These are phyloP conservation scores for Gossypium gossypioides DNA, from an alignment of 441 rosid species.

Conservation along the genomic window DNA sequence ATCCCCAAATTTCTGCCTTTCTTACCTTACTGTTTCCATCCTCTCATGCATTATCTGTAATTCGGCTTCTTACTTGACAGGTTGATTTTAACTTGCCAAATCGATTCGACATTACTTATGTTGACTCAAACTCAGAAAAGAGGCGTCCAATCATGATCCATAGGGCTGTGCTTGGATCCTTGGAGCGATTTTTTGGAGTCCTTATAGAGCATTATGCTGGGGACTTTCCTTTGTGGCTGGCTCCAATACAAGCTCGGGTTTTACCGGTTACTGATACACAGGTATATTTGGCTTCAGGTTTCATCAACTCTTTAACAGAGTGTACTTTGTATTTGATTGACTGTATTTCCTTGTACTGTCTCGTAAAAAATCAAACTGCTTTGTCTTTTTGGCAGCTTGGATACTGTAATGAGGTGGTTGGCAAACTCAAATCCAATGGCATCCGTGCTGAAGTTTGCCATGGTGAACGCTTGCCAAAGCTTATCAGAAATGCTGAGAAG, in stretches of 20 bases:
- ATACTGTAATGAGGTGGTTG: conserved; percentile 52
- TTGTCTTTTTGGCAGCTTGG: conserved; percentile 36
- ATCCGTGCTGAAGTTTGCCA: conserved; percentile 70
- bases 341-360: neutral
- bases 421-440: conserved; percentile 46
- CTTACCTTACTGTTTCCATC: neutral
- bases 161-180: conserved; percentile 85
- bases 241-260: conserved; percentile 76
- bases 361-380: neutral
- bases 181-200: conserved; percentile 86
- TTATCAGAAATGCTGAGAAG: conserved; percentile 80
- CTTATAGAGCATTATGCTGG: conserved; percentile 91
- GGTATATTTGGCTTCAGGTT: conserved; percentile 26
- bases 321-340: neutral
- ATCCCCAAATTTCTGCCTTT: neutral
- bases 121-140: conserved; percentile 65
- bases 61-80: conserved; percentile 28
- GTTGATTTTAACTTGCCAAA: conserved; percentile 87
- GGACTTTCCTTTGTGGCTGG: conserved; percentile 85
- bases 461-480: conserved; percentile 84
- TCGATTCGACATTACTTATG: conserved; percentile 72
- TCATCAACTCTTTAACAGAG: neutral
- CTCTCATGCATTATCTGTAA: neutral
- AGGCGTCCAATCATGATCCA: conserved; percentile 91
- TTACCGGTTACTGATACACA: conserved; percentile 83